These are phyloP conservation scores for Calonectria pauciramosa DNA, from an alignment of 2,329 filamentous ascomycete genomes.

Conservation along the genomic window DNA sequence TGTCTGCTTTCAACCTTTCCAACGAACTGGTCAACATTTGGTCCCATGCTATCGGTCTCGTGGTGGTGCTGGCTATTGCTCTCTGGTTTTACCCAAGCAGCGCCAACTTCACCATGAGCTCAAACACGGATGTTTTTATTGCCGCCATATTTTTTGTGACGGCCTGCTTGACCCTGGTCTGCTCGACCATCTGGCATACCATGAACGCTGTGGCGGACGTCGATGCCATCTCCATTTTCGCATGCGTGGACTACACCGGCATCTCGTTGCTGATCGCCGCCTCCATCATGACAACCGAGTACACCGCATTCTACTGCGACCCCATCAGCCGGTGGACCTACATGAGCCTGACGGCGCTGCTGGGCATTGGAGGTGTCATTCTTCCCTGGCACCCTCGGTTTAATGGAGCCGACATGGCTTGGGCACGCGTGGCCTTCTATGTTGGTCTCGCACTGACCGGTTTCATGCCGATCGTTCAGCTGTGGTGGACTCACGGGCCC, in stretches of 20 bases:
- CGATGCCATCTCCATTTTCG: conserved; percentile 91
- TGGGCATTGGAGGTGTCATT: conserved; percentile 90
- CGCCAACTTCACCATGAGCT: conserved; percentile 87
- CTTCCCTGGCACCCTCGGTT: conserved; percentile 97
- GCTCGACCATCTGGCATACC: conserved; percentile 97
- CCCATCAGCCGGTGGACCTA: conserved; percentile 88
- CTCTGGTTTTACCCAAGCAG: conserved; percentile 97
- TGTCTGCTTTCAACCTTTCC: conserved; percentile 85
- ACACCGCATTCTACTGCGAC: conserved; percentile 99
- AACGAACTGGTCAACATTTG: conserved; percentile 99
- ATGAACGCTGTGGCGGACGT: conserved; percentile 98
- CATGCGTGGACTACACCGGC: conserved; percentile 98
- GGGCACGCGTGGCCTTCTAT: conserved; percentile 93
- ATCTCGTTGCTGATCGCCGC: conserved; percentile 96
- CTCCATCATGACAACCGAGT: conserved; percentile 98
- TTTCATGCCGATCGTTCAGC: conserved; percentile 88
- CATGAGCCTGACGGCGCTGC: conserved; percentile 82
- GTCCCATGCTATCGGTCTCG: conserved; percentile 91
- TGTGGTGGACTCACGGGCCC: conserved; percentile 82
- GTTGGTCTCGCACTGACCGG: conserved; percentile 89
- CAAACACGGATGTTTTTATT: conserved; percentile 89
- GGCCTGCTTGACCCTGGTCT: conserved; percentile 93
- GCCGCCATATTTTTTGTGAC: conserved; percentile 97
- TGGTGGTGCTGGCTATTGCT: conserved; percentile 88
- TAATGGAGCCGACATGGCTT: conserved; percentile 92